Evolutionary conservation across 441 rosid species (phyloP).

Genomic region (Erysimum cheiri): DNA sequence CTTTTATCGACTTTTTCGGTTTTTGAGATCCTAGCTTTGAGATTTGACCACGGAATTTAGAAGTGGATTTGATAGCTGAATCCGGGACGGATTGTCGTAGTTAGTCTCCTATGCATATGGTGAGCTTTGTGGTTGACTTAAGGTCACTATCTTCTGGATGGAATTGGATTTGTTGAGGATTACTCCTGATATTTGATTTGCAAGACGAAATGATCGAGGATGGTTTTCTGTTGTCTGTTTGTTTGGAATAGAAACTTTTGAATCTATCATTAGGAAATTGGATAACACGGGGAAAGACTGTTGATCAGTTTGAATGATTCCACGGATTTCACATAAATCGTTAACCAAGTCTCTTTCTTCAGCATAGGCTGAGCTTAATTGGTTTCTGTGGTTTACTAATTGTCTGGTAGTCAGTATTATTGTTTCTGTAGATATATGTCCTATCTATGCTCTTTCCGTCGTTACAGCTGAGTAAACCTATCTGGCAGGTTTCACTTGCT

Average conservation of each 20-base stretch:
- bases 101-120: not conserved
- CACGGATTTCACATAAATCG: constrained; percentile 10
- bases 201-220: not conserved
- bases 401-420: constrained; percentile 17
- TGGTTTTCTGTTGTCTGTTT: not conserved
- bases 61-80: constrained; percentile 25
- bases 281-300: constrained; percentile 12
- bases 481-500: constrained; percentile 81
- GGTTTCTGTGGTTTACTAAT: not conserved
- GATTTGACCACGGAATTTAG: not conserved
- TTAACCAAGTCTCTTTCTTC: constrained; percentile 14
- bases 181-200: constrained; percentile 11
- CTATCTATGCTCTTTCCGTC: constrained; percentile 1
- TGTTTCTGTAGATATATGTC: not conserved
- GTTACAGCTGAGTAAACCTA: constrained; percentile 27
- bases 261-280: constrained; percentile 15
- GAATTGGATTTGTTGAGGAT: constrained; percentile 2
- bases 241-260: constrained; percentile 16
- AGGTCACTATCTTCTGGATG: constrained; percentile 5
- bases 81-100: not conserved
- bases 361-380: constrained; percentile 21
- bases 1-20: not conserved
- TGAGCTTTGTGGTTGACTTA: constrained; percentile 34
- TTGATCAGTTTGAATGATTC: constrained; percentile 29
- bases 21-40: constrained; percentile 20